Percentiles rank a stretch among this genome's conserved stretches.
phyloP scores from a whole-genome alignment of 768 basidiomycete genomes.

The Amanita thiersii region DNA sequence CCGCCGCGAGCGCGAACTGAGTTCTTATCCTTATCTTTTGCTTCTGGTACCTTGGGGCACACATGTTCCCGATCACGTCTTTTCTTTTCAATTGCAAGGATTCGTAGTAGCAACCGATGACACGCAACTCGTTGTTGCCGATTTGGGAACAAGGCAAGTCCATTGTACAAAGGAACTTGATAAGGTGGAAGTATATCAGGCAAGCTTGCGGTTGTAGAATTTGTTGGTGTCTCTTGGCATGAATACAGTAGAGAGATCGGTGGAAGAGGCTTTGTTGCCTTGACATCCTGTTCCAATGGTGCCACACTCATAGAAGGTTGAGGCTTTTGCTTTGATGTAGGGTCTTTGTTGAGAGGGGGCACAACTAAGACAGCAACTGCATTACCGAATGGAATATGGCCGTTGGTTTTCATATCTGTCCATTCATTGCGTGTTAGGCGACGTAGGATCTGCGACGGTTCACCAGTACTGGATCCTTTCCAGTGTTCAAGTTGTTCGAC shows the following conservation, averaged over 20 bases:
- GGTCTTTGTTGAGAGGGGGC: constrained; percentile 55
- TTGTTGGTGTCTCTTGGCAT: constrained; percentile 1
- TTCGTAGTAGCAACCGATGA: constrained; percentile 34
- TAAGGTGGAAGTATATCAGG: constrained; percentile 18
- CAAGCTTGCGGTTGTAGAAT: constrained; percentile 5
- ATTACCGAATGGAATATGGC: constrained; percentile 37
- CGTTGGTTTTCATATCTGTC: constrained; percentile 34
- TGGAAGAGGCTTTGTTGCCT: constrained; percentile 13
- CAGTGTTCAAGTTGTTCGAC: constrained; percentile 29
- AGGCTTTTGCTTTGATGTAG: constrained; percentile 35
- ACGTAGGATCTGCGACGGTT: constrained; percentile 36
- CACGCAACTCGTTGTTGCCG: constrained; percentile 53
- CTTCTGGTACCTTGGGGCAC: background rate
- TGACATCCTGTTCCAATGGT: constrained; percentile 18
- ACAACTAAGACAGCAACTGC: constrained; percentile 64
- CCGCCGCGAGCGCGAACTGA: constrained; percentile 15
- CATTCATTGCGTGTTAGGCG: constrained; percentile 61
- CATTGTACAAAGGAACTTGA: constrained; percentile 62
- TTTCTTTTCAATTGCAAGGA: constrained; percentile 41
- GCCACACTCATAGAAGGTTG: constrained; percentile 27
- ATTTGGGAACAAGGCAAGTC: constrained; percentile 54
- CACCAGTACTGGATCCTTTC: constrained; percentile 11
- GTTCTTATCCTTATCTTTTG: constrained; percentile 1
- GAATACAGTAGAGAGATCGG: constrained; percentile 24
- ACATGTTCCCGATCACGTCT: constrained; percentile 12